Evolutionary conservation across 257 asterid genomes (phyloP).

Genomic region (Nyctanthes arbortristis): DNA sequence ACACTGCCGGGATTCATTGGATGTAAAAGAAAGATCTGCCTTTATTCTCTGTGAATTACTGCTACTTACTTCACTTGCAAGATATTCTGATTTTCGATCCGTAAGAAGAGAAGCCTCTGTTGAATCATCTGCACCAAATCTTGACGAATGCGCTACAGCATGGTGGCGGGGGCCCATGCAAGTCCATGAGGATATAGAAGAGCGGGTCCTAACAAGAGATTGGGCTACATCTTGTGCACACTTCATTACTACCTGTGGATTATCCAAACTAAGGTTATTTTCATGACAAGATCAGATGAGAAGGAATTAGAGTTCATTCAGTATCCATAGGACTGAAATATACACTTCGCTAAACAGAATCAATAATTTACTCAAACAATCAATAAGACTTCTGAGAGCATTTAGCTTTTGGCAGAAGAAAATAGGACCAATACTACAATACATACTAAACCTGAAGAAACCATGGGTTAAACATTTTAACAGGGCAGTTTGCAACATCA

Average conservation of each 20-base stretch:
- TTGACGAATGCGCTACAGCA: constrained; percentile 41
- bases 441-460: not conserved
- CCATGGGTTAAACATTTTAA: not conserved
- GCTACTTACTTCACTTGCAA: constrained; percentile 38
- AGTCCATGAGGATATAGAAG: constrained; percentile 78
- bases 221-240: constrained; percentile 92
- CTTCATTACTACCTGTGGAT: constrained; percentile 72
- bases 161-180: constrained; percentile 93
- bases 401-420: not conserved
- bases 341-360: not conserved
- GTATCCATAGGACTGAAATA: not conserved
- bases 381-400: not conserved
- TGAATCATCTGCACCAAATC: constrained; percentile 42
- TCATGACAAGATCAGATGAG: not conserved
- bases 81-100: constrained; percentile 48
- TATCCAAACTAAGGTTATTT: constrained; percentile 15
- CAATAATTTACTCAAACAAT: not conserved
- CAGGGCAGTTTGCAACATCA: constrained; percentile 21
- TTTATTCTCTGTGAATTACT: constrained; percentile 32
- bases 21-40: constrained; percentile 47
- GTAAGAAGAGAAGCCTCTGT: constrained; percentile 49
- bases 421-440: not conserved
- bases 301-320: not conserved
- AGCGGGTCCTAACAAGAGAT: constrained; percentile 72
- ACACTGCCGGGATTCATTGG: constrained; percentile 37